Conservation (phyloP, 805 yeast genomes). For the Metschnikowia similis region DNA sequence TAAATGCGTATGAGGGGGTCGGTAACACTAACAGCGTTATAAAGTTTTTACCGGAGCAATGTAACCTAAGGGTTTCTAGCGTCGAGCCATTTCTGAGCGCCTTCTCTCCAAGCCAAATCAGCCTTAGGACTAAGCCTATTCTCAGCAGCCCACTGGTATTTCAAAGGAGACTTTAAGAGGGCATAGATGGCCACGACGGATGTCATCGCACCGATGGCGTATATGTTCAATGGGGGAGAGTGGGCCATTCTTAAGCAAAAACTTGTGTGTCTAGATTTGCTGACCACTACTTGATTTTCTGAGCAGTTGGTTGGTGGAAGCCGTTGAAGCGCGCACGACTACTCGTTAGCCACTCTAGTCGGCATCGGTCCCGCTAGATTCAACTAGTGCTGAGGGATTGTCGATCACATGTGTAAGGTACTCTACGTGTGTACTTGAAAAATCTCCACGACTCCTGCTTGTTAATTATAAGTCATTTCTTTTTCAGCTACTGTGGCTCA, state of each 20-base stretch:
- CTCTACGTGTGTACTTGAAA: neutral
- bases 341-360: neutral
- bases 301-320: constrained; percentile 16
- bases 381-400: neutral
- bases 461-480: neutral
- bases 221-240: constrained; percentile 37
- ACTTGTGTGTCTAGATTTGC: neutral
- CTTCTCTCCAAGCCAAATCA: constrained; percentile 45
- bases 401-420: neutral
- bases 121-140: constrained; percentile 45
- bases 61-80: neutral
- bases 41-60: neutral
- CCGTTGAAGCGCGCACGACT: constrained; percentile 13
- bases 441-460: neutral
- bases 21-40: neutral
- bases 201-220: constrained; percentile 41
- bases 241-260: constrained; percentile 20
- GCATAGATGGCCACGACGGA: constrained; percentile 36
- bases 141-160: constrained; percentile 38
- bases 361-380: neutral
- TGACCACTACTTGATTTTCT: constrained; percentile 8
- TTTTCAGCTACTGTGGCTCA: neutral
- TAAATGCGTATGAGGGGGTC: neutral
- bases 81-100: constrained; percentile 43
- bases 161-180: constrained; percentile 39